Evolutionary conservation across 164 flowering plant genomes (phyloP).

Genomic region (Buxus sempervirens): DNA sequence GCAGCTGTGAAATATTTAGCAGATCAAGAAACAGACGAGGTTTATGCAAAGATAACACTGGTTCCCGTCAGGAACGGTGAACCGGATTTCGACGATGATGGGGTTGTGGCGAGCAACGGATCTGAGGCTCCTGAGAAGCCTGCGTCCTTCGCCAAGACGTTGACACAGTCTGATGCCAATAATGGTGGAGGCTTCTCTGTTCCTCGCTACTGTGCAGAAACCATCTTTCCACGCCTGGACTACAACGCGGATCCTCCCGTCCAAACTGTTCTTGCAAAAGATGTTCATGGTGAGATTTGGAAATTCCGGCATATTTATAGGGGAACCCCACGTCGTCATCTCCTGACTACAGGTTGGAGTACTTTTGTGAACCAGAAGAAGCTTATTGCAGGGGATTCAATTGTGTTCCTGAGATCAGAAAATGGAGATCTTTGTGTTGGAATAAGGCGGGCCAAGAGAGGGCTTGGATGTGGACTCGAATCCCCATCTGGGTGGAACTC

Average conservation of each 20-base stretch:
- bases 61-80: conserved; percentile 27
- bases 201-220: conserved; percentile 68
- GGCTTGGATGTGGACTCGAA: conserved; percentile 42
- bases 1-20: conserved; percentile 42
- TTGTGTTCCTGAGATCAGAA: conserved; percentile 59
- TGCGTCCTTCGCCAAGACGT: conserved; percentile 58
- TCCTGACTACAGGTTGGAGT: conserved; percentile 70
- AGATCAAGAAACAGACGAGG: conserved; percentile 50
- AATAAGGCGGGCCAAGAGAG: conserved; percentile 52
- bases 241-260: conserved; percentile 65
- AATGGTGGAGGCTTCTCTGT: conserved; percentile 80
- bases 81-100: conserved; percentile 25
- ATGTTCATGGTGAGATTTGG: conserved; percentile 62
- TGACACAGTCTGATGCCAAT: conserved; percentile 75
- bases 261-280: conserved; percentile 58
- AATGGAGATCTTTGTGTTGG: conserved; percentile 65
- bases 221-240: conserved; percentile 59
- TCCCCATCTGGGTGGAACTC: conserved; percentile 45
- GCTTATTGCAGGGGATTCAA: conserved; percentile 68
- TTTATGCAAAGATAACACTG: conserved; percentile 40
- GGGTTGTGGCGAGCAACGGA: conserved; percentile 15
- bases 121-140: conserved; percentile 37
- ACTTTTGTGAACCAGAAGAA: conserved; percentile 69
- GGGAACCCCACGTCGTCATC: conserved; percentile 65
- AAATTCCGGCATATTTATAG: conserved; percentile 66